Conservation (phyloP, 75 land plant species). For the Picea sitchensis region DNA sequence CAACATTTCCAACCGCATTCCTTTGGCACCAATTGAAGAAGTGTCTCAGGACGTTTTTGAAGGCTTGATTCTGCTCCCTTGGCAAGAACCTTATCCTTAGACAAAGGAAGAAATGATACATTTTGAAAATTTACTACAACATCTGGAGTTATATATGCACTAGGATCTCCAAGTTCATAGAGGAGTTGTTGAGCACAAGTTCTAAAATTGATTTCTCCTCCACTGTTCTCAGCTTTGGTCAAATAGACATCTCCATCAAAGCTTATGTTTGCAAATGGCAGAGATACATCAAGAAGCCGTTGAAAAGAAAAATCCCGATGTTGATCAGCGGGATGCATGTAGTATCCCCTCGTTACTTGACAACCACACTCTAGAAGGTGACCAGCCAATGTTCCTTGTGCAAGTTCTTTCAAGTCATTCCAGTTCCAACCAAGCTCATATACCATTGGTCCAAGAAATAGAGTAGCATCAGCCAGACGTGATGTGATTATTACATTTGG, state of each 20-base stretch:
- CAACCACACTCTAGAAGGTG: no score
- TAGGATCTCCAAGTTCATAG: slow-evolving; percentile 87
- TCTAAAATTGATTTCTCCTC: slow-evolving; percentile 63
- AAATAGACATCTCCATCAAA: slow-evolving; percentile 61
- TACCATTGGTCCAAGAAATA: no score
- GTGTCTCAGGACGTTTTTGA: slow-evolving; percentile 38
- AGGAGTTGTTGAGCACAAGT: slow-evolving; percentile 93
- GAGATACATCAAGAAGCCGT: slow-evolving; percentile 63
- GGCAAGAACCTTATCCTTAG: slow-evolving; percentile 54
- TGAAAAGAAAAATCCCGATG: slow-evolving; percentile 48
- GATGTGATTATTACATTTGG: no score
- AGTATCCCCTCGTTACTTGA: no score
- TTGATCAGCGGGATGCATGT: slow-evolving; percentile 35
- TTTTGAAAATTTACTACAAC: slow-evolving; percentile 70
- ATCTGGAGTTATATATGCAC: slow-evolving; percentile 87
- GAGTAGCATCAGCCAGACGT: no score
- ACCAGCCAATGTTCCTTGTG: no score
- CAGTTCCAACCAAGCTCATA: no score
- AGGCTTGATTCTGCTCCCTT: slow-evolving; percentile 58
- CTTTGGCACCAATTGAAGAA: slow-evolving; percentile 84
- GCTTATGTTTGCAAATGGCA: slow-evolving; percentile 81
- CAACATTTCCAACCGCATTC: slow-evolving; percentile 96
- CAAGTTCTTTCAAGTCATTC: no score
- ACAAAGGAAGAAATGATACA: slow-evolving; percentile 54
- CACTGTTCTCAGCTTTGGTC: slow-evolving; percentile 65